Conservation (phyloP, 2,329 filamentous ascomycete genomes). For the Ramularia collo-cygni region DNA sequence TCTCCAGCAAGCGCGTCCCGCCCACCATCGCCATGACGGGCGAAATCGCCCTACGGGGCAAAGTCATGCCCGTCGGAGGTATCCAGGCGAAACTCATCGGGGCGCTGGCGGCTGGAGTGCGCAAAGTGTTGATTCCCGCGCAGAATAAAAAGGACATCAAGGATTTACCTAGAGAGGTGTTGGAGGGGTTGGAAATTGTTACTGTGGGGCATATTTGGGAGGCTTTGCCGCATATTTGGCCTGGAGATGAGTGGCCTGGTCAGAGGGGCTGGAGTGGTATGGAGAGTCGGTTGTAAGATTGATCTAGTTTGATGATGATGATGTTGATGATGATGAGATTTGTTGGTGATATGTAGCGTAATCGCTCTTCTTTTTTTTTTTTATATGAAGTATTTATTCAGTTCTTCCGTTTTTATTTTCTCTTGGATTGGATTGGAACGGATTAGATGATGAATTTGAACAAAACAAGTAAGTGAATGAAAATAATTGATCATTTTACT, state of each 20-base stretch:
- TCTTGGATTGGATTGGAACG: too few species aligned
- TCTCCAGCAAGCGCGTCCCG: slow-evolving; percentile 77
- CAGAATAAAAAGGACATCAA: slow-evolving; percentile 88
- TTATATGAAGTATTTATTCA: too few species aligned
- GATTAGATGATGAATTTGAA: too few species aligned
- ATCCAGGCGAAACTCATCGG: slow-evolving; percentile 99
- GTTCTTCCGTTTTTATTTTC: too few species aligned
- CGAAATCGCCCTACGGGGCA: slow-evolving; percentile 71
- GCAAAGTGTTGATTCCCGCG: slow-evolving; percentile 81
- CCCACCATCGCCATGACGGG: slow-evolving; percentile 93
- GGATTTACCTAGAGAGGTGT: slow-evolving; percentile 85
- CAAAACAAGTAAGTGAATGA: too few species aligned
- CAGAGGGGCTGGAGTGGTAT: slow-evolving; percentile 60
- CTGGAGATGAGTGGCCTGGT: slow-evolving; percentile 75
- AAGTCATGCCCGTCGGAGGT: slow-evolving; percentile 88
- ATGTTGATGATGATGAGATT: too few species aligned
- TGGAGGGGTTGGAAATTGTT: slow-evolving; percentile 77
- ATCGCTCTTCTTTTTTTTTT: too few species aligned
- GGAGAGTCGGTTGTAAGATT: slow-evolving; percentile 70
- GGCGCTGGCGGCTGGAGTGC: slow-evolving; percentile 84
- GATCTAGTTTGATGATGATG: too few species aligned
- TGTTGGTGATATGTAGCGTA: too few species aligned
- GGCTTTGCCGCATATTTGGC: slow-evolving; percentile 85
- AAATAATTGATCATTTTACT: too few species aligned
- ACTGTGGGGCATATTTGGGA: slow-evolving; percentile 93